Percentiles rank a stretch among this genome's conserved stretches.
Conservation (phyloP, 2,329 filamentous ascomycete genomes). For the Neonectria neomacrospora region DNA sequence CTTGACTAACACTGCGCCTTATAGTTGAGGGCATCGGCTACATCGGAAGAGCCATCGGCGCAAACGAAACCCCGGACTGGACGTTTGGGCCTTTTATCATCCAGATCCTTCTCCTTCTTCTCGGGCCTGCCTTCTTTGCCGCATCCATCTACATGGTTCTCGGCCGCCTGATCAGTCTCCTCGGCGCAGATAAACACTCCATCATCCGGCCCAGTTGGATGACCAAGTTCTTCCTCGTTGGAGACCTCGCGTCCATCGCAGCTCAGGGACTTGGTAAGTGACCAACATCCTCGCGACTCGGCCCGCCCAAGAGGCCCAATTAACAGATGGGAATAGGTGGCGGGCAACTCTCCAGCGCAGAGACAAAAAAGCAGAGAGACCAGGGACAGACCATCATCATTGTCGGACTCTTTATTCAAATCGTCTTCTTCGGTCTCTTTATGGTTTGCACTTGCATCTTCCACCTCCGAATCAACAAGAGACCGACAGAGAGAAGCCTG, state of each 20-base stretch:
- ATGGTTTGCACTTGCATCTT: constrained; percentile 57
- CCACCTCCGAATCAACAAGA: constrained; percentile 45
- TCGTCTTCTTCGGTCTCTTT: constrained; percentile 64
- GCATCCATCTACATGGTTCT: constrained; percentile 58
- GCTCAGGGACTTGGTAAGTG: constrained; percentile 31
- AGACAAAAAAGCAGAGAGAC: neutral
- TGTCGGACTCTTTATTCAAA: constrained; percentile 61
- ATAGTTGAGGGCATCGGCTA: constrained; percentile 11
- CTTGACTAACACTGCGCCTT: neutral
- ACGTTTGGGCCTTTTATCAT: constrained; percentile 48
- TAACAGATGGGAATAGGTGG: neutral
- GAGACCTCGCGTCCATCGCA: constrained; percentile 57
- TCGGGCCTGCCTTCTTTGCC: constrained; percentile 55
- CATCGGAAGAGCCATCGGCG: constrained; percentile 5
- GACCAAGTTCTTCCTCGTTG: constrained; percentile 60
- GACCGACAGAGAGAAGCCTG: constrained; percentile 7
- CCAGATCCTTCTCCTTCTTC: constrained; percentile 48
- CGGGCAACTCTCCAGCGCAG: constrained; percentile 8
- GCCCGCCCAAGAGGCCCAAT: too few species aligned
- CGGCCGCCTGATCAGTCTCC: constrained; percentile 50
- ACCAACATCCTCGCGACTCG: neutral
- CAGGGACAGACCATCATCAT: constrained; percentile 59
- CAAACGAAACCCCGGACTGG: constrained; percentile 39
- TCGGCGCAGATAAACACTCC: constrained; percentile 51
- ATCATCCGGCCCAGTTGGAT: constrained; percentile 55